These are phyloP conservation scores for Phialemonium atrogriseum DNA, from an alignment of 2,329 filamentous ascomycete species.

Conservation along the genomic window DNA sequence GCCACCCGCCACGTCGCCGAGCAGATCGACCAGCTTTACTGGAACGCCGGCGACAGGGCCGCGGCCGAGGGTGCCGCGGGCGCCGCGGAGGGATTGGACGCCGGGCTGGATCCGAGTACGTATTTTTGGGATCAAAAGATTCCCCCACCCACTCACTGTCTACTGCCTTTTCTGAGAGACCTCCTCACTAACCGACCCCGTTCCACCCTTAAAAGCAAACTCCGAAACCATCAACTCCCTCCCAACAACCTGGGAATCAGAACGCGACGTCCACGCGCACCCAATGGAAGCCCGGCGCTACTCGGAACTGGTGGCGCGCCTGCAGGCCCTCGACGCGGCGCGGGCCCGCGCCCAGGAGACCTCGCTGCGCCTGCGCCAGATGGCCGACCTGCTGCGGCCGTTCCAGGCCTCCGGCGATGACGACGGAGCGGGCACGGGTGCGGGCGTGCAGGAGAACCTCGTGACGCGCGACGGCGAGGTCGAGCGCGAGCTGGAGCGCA, in stretches of 20 bases:
- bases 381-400: conserved; percentile 42
- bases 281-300: conserved; percentile 44
- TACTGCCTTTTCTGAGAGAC: conserved; percentile 11
- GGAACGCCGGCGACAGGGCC: conserved; percentile 32
- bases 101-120: conserved; percentile 37
- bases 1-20: conserved; percentile 65
- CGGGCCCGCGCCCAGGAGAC: conserved; percentile 25
- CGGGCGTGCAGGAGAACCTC: conserved; percentile 55
- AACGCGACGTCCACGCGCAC: conserved; percentile 25
- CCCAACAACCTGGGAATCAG: conserved; percentile 36
- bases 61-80: conserved; percentile 24
- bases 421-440: conserved; percentile 16
- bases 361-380: conserved; percentile 37
- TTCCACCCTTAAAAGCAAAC: too few relatives aligned
- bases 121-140: conserved; percentile 11
- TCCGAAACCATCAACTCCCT: conserved; percentile 36
- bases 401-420: conserved; percentile 24
- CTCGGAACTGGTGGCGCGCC: conserved; percentile 35
- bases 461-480: conserved; percentile 57
- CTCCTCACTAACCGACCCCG: not conserved
- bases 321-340: conserved; percentile 41
- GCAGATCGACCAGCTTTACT: conserved; percentile 62
- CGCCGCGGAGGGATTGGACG: conserved; percentile 26
- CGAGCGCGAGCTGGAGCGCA: conserved; percentile 57
- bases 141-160: not conserved